Conservation (phyloP, 805 yeast species). For the Candida morakotiae region DNA sequence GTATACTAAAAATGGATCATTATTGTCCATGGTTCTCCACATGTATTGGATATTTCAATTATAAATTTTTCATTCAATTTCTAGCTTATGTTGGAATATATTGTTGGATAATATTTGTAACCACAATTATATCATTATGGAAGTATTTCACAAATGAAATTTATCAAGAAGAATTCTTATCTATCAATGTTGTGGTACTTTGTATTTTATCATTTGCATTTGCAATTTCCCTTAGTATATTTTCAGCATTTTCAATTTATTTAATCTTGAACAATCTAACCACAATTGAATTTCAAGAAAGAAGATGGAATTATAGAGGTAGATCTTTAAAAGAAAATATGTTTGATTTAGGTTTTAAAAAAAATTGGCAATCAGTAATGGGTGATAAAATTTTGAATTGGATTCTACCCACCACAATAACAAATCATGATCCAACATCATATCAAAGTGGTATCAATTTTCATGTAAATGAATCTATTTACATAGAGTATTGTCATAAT, state of each 20-base stretch:
- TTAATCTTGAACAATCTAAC: constrained; percentile 65
- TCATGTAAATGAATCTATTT: constrained; percentile 41
- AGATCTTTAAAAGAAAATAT: constrained; percentile 50
- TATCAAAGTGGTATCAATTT: constrained; percentile 49
- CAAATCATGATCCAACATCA: constrained; percentile 11
- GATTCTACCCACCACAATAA: constrained; percentile 55
- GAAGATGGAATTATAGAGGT: constrained; percentile 39
- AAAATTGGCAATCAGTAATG: constrained; percentile 71
- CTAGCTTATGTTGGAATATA: constrained; percentile 51
- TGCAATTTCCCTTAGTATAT: constrained; percentile 36
- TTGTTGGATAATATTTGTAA: constrained; percentile 36
- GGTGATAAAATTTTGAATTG: constrained; percentile 65
- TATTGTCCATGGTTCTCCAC: constrained; percentile 88
- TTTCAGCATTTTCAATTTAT: constrained; percentile 55
- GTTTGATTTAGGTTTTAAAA: constrained; percentile 64
- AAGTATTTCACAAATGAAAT: constrained; percentile 42
- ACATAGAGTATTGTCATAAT: constrained; percentile 36
- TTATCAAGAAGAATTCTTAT: constrained; percentile 40
- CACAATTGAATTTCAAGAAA: constrained; percentile 73
- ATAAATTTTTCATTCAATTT: constrained; percentile 76
- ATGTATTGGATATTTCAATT: constrained; percentile 81
- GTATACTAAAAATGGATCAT: constrained; percentile 54
- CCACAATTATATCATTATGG: constrained; percentile 42
- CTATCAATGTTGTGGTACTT: constrained; percentile 58
- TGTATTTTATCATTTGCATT: constrained; percentile 58